phyloP scores from a whole-genome alignment of 208 protist species.

The Leishmania mexicana region DNA sequence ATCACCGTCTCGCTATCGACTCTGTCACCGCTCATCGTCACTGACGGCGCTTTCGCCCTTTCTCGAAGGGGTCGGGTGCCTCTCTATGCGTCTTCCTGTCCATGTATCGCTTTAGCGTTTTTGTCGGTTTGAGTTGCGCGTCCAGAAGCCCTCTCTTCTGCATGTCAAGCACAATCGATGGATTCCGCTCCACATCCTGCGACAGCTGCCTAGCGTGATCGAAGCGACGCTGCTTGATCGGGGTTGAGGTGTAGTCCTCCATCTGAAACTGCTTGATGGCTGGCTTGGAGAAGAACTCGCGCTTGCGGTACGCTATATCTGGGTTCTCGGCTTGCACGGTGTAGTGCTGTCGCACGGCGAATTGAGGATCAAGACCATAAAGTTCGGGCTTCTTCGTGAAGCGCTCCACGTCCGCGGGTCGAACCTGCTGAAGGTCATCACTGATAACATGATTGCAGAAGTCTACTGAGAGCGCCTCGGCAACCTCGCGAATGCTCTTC shows the following conservation, averaged over 20 bases:
- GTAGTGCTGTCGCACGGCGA: slow-evolving; percentile 79
- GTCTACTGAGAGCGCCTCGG: slow-evolving; percentile 63
- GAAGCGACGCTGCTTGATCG: slow-evolving; percentile 56
- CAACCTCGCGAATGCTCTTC: slow-evolving; percentile 54
- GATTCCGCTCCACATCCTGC: slow-evolving; percentile 56
- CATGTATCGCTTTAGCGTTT: slow-evolving; percentile 36
- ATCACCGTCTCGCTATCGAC: neutral
- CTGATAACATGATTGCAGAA: slow-evolving; percentile 68
- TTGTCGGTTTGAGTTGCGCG: slow-evolving; percentile 51
- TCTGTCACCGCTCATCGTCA: neutral
- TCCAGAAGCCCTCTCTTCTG: slow-evolving; percentile 58
- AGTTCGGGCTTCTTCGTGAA: slow-evolving; percentile 63
- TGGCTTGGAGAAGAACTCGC: slow-evolving; percentile 80
- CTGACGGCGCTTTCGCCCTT: neutral
- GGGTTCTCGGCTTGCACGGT: slow-evolving; percentile 77
- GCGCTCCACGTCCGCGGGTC: slow-evolving; percentile 48
- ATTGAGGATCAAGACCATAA: slow-evolving; percentile 86
- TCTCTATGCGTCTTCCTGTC: slow-evolving; percentile 48
- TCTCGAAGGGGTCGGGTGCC: slow-evolving; percentile 35
- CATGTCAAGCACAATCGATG: slow-evolving; percentile 51
- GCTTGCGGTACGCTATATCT: slow-evolving; percentile 63
- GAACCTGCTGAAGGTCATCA: slow-evolving; percentile 36
- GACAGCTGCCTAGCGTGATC: slow-evolving; percentile 59
- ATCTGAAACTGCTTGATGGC: slow-evolving; percentile 67
- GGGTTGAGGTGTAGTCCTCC: slow-evolving; percentile 81